Conservation (phyloP, 805 yeast species). For the Kodamaea restingae region DNA sequence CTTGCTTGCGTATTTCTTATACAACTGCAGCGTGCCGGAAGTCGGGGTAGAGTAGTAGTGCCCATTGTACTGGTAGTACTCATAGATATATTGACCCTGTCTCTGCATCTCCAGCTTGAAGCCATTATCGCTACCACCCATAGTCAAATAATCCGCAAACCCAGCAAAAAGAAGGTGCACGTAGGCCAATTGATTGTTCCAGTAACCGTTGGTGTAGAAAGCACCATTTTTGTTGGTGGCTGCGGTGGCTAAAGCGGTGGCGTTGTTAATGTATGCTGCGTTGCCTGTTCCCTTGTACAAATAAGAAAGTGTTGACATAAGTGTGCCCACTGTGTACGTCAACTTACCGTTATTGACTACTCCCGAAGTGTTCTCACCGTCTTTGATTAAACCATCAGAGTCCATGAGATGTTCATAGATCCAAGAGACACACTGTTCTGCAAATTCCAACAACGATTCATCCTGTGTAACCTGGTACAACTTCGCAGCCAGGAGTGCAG, state of each 20-base stretch:
- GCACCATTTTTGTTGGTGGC: slow-evolving; percentile 11
- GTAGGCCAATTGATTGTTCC: slow-evolving; percentile 15
- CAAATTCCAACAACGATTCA: slow-evolving; percentile 7
- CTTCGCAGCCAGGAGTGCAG: slow-evolving; percentile 14
- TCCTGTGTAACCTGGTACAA: slow-evolving; percentile 10
- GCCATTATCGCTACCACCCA: slow-evolving; percentile 6
- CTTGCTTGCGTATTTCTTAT: slow-evolving; percentile 6
- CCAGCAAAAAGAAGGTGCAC: slow-evolving; percentile 17
- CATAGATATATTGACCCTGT: slow-evolving; percentile 14
- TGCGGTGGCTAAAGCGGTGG: slow-evolving; percentile 10
- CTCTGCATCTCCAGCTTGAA: slow-evolving; percentile 6
- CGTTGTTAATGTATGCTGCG: slow-evolving; percentile 7
- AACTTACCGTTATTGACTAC: slow-evolving; percentile 11
- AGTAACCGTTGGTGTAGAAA: slow-evolving; percentile 16
- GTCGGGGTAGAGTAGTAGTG: slow-evolving; percentile 10
- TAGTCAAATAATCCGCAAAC: slow-evolving; percentile 14
- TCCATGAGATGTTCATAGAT: slow-evolving; percentile 12
- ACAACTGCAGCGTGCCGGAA: slow-evolving; percentile 7
- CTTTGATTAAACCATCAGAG: slow-evolving; percentile 11
- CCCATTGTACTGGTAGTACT: slow-evolving; percentile 14
- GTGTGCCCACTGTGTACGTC: slow-evolving; percentile 14
- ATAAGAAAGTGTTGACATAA: slow-evolving; percentile 12
- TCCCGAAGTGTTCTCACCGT: slow-evolving; percentile 10
- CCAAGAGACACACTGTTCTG: slow-evolving; percentile 12
- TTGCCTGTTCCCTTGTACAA: slow-evolving; percentile 10